phyloP scores from a whole-genome alignment of 1,284 basidiomycete genomes.

The Quambalaria eucalypti region DNA sequence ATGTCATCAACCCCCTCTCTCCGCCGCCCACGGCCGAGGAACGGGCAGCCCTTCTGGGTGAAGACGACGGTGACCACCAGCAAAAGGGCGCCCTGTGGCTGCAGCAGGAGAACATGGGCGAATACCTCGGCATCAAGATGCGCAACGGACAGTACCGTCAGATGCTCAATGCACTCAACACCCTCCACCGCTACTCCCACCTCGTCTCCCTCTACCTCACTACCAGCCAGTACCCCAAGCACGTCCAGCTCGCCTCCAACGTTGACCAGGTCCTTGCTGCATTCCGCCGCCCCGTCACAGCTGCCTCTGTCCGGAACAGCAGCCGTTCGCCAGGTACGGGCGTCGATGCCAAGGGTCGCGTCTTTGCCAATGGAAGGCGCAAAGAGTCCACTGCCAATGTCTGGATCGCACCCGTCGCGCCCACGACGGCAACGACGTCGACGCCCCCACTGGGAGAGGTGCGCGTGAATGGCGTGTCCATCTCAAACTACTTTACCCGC shows the following conservation, averaged over 20 bases:
- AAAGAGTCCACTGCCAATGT: background rate
- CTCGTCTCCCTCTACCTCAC: background rate
- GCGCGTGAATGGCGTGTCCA: conserved; percentile 72
- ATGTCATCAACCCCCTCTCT: background rate
- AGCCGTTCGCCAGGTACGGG: background rate
- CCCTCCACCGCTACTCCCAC: background rate
- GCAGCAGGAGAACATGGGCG: background rate
- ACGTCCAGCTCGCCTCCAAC: background rate
- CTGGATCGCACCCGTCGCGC: background rate
- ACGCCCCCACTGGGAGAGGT: conserved; percentile 46
- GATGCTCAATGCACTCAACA: background rate
- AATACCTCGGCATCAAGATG: background rate
- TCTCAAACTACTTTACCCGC: conserved; percentile 70
- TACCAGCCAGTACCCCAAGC: background rate
- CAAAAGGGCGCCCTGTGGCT: background rate
- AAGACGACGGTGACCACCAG: background rate
- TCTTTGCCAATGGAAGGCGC: background rate
- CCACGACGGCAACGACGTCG: background rate
- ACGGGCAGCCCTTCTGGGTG: background rate
- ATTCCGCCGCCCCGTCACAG: background rate
- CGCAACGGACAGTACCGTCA: background rate
- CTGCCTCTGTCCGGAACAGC: background rate
- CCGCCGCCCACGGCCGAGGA: background rate
- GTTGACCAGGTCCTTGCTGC: background rate
- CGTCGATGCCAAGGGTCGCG: background rate